Base-by-base conservation (phyloP, 306 rosid genomes). In the Quercus variabilis region DNA sequence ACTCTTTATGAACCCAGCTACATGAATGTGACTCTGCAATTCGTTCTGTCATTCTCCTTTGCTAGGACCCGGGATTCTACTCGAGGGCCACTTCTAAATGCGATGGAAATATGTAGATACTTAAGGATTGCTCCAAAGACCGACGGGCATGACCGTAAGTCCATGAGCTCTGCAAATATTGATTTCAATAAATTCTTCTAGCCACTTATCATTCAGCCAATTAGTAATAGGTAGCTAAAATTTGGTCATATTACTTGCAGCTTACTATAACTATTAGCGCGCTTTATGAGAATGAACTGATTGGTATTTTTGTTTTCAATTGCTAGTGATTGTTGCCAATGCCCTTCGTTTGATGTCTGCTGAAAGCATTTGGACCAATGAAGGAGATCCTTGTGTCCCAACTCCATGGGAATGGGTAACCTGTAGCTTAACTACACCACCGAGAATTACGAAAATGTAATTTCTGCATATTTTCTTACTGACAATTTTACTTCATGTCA, bases 1-100 rank as follows among this genome's bases (percentile, higher is more conserved):
- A 92, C 89, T 62, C 97, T 94, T 84, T 94, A 94, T 79, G 99
- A 94, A 80, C 99, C 97, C 26, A 94, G 98, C 81, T 94, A 94
- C 82, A 92, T 94, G 97, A 94, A 92, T 79, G 97, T 90, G 82
- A 89, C 87, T 74, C 77, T 94, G 79, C 86, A 91, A 18, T 94
- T 92, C 71, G 97, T 94, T 84, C 92, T 94, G 70, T 86, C 97
- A 1, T 94, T 94, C 85, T 83, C 93, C 73, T 94, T 92, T 55
- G 88, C 31, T 60, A 88, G 75, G 91, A 94, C 98, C 69, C 80
- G 82, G 26, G 97, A 91, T 85, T 94, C 98, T 20, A 87, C 91
- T 56, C 84, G 58, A 78, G 98, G 98, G 43, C 98, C 98, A 2
- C 90, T 94, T 55, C 74, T 94, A 28, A 94, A 91, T 82, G 98